Base-by-base conservation (phyloP, 495 filamentous ascomycete species). In the Pseudevernia furfuracea region DNA sequence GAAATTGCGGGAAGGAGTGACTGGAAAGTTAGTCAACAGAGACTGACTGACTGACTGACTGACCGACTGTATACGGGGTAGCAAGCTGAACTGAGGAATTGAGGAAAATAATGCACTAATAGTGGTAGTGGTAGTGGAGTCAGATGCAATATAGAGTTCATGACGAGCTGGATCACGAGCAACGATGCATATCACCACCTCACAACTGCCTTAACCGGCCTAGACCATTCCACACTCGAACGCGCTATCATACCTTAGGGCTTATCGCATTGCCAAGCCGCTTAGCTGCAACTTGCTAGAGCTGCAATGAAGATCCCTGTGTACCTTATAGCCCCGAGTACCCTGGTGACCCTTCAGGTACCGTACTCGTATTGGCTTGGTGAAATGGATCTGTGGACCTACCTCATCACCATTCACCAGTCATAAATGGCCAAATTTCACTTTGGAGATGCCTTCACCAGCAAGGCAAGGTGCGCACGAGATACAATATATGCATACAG, bases 401-500 rank as follows among this genome's bases (percentile, higher is more conserved):
- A n/a, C n/a, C n/a, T n/a, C n/a, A n/a, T n/a, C n/a, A n/a, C n/a
- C n/a, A n/a, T n/a, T n/a, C n/a, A n/a, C n/a, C n/a, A n/a, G n/a
- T n/a, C n/a, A n/a, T n/a, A n/a, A n/a, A n/a, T n/a, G n/a, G n/a
- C n/a, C n/a, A n/a, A n/a, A n/a, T n/a, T n/a, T n/a, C n/a, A n/a
- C n/a, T n/a, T n/a, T n/a, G n/a, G n/a, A n/a, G n/a, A n/a, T n/a
- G n/a, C 4, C 21, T n/a, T 48, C 7, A 48, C 53, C 3, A 34
- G 36, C 9, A 2, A 57, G 9, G 3, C 28, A 6, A 57, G 28
- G 6, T 8, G 53, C 15, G 2, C n/a, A 19, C 37, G 10, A 19
- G 21, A 19, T 39, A 19, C 25, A 63, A 46, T 58, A 63, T 41
- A 63, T 48, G 38, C 34, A 36, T 58, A 37, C 1, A 43, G 44